Base-by-base conservation (phyloP, 352 stramenopile species). In the Achlya hypogyna region DNA sequence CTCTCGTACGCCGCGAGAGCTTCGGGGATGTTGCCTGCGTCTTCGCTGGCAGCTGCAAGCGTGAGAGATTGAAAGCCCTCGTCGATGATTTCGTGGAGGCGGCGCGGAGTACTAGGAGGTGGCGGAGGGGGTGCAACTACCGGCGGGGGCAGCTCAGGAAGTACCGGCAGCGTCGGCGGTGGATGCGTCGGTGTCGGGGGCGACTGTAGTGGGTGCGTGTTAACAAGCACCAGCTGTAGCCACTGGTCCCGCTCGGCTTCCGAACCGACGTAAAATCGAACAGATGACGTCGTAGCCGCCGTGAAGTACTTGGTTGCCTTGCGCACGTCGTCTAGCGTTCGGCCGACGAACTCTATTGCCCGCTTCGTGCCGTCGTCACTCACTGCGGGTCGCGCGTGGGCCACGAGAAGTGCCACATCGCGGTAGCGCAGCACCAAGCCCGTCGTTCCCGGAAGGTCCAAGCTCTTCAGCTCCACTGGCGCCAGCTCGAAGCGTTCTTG, bases 251-350 rank as follows among this genome's bases (percentile, higher is more conserved):
- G 60, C 23, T 67, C 60, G 34, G 51, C 42, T 10, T 67, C 47
- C 8, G 60, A 47, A 16, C 23, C 43, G 12, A 67, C 60, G 34
- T 58, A 67, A n/a, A 67, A 67, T 18, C 38, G 22, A 20, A 67
- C 29, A 25, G 38, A 58, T 1, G 42, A 27, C 28, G 60, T 60
- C 23, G 45, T 40, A 9, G 60, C 60, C 8, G 60, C 60, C 6
- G 60, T 67, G 34, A 67, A 67, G 38, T 67, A 67, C 31, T 25
- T 67, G 27, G 40, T 60, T 1, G 60, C 60, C 22, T 67, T 67
- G 28, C 60, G 45, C 14, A 67, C 51, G 31, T 22, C 34, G 22
- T 56, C 60, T 20, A 35, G 25, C n/a, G 60, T 59, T 56, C 60
- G 45, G 27, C 60, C 60, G 12, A 38, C 47, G 32, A 67, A 59